Evolutionary conservation across 495 filamentous ascomycete genomes (phyloP).

Genomic region (Penicillium turbatum): DNA sequence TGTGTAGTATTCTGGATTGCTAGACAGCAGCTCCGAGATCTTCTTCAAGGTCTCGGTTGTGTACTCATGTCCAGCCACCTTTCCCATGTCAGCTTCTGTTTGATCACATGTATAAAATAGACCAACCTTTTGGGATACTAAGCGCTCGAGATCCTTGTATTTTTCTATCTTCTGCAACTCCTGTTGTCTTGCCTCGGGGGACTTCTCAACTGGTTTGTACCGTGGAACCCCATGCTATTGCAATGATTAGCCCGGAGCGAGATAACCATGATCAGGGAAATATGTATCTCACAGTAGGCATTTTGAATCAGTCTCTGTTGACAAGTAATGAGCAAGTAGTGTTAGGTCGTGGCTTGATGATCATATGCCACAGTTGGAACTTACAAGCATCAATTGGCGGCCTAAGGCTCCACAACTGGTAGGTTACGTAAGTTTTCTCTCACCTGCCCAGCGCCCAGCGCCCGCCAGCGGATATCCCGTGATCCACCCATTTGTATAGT

Average conservation of each 20-base stretch:
- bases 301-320: constrained; percentile 12
- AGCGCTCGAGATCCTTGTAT: constrained; percentile 67
- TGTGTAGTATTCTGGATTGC: constrained; percentile 97
- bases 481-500: background rate
- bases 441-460: too few relatives aligned
- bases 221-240: constrained; percentile 74
- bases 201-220: constrained; percentile 50
- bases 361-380: background rate
- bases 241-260: constrained; percentile 4
- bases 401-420: background rate
- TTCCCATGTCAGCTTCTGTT: constrained; percentile 1
- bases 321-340: background rate
- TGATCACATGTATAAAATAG: background rate
- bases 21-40: constrained; percentile 72
- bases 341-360: background rate
- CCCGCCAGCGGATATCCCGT: background rate
- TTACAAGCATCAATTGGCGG: background rate
- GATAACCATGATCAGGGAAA: background rate
- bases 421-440: background rate
- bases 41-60: constrained; percentile 62
- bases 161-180: constrained; percentile 73
- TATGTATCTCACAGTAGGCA: constrained; percentile 48
- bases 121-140: constrained; percentile 57
- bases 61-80: constrained; percentile 58
- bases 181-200: constrained; percentile 61